Percentiles rank a stretch among this genome's conserved stretches.
Evolutionary conservation across 768 basidiomycete species (phyloP).

Genomic region (Mycena venus): DNA sequence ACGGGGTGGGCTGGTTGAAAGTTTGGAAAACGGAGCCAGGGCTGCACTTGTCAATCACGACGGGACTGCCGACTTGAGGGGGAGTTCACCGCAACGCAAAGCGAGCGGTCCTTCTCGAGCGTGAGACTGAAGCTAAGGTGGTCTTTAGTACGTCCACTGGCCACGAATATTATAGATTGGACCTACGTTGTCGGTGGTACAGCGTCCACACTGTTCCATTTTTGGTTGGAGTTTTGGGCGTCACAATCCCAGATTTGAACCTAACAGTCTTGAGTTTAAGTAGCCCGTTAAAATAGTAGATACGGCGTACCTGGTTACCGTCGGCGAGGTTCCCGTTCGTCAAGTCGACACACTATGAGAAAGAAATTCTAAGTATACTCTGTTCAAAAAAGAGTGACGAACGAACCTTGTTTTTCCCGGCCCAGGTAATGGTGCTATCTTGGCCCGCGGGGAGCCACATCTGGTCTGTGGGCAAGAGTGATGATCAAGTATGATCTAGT

Average conservation of each 20-base stretch:
- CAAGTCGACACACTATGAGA: constrained; percentile 22
- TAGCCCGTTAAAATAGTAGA: not conserved
- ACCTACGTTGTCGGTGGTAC: not conserved
- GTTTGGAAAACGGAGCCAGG: not conserved
- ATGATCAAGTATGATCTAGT: not conserved
- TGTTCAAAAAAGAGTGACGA: not conserved
- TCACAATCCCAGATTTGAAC: constrained; percentile 31
- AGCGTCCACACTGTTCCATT: not conserved
- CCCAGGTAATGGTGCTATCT: constrained; percentile 17
- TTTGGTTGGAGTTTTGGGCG: constrained; percentile 14
- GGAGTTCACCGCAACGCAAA: constrained; percentile 21
- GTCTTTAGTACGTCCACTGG: not conserved
- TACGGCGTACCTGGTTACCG: constrained; percentile 5
- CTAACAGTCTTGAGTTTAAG: not conserved
- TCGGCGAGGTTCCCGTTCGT: constrained; percentile 16
- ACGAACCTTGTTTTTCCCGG: constrained; percentile 23
- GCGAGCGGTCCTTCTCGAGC: not conserved
- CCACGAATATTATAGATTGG: not conserved
- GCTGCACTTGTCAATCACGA: constrained; percentile 14
- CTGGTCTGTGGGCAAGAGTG: constrained; percentile 11
- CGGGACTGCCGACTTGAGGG: not conserved
- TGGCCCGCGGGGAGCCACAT: constrained; percentile 22
- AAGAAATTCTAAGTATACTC: too few species aligned
- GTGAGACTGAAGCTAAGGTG: constrained; percentile 10
- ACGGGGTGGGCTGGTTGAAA: not conserved